Evolutionary conservation across 177 flowering plant species (phyloP), one percentile per base, ranked within the genome.

Genomic region (Vitis hybrid): DNA sequence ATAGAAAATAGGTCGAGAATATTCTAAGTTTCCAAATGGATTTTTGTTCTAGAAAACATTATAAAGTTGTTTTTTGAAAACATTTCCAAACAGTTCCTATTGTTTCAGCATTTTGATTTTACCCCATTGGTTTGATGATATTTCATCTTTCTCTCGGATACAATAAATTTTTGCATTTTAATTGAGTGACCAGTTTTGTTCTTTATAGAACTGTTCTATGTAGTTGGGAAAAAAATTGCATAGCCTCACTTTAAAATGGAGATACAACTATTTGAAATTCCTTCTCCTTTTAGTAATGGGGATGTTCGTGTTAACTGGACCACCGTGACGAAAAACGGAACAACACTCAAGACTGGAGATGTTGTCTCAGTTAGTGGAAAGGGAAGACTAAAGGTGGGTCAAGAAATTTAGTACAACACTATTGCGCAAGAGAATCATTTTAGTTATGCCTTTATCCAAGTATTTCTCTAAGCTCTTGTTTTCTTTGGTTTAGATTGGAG

Each of bases 231-330:
- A 24, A 24, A 3, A 20, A 20, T 58, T 17, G 17, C 61, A 58
- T 15, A 20, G 61, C 61, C 2, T 58, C 61, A 38, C 31, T 12
- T 38, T 14, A 18, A 18, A 63, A 12, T 17, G 15, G 11, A 61
- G 47, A 2, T 19, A 61, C 28, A 3, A 24, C 18, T 20, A 28
- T 63, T 6, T 38, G 2, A 28, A 24, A 18, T 52, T 12, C 13
- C 17, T 4, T 55, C 2, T 67, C 17, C 52, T 73, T 77, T 64
- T 66, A 94, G 98, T 65, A 81, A 72, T 17, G 92, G 93, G 28
- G 95, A 93, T 78, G 96, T 95, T 59, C 91, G 95, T 14, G 84
- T 93, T 66, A 95, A 95, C 77, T 92, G 98, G 97, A 71, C 73
- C n/a, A 82, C 88, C 24, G 82, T 91, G 58, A 80, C 85, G 2